Evolutionary conservation across 306 rosid genomes (phyloP), one percentile per base, ranked within the genome.

Genomic region (Sicyos baderoa): DNA sequence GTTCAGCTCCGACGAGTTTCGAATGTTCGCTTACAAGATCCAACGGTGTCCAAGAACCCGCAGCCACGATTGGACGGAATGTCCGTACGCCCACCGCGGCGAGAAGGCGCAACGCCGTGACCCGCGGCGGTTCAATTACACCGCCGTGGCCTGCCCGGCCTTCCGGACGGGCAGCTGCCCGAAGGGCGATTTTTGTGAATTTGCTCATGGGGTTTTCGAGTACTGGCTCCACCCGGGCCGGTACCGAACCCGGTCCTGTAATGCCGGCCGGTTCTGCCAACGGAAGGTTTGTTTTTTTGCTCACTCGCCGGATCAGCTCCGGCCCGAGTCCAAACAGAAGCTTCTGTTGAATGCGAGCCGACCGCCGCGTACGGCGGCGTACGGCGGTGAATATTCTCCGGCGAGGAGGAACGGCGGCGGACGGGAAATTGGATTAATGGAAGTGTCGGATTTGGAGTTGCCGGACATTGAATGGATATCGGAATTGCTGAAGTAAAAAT

Each of bases 201-300:
- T 72, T 74, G 82, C 88, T 6, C 88, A 84, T 73, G 86, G 88
- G 14, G 82, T 84, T 6, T 84, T 84, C 68, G 88, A 84, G 84
- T 81, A 72, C 59, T 84, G 88, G 88, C 84, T 84, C 10, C 88
- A 84, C 74, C 88, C 88, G 4, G 55, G 72, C 10, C 73, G 82
- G 55, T 83, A 83, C 72, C 82, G 86, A 18, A 83, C 86, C 9
- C 86, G 84, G 29, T 72, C 75, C 0, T 83, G 86, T 76, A 83
- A 79, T 64, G 79, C 82, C 5, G 86, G 86, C 11, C 55, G 25
- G 16, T 23, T 23, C 21, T 84, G 88, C 75, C 70, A 52, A 15
- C 78, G 86, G 18, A 84, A 79, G 71, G 86, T 84, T 3, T 84
- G 88, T 29, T 84, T 84, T 73, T 84, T 84, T 49, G 88, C 88